phyloP scores from a whole-genome alignment of 2,329 filamentous ascomycete genomes.

The Alternaria incomplexa region DNA sequence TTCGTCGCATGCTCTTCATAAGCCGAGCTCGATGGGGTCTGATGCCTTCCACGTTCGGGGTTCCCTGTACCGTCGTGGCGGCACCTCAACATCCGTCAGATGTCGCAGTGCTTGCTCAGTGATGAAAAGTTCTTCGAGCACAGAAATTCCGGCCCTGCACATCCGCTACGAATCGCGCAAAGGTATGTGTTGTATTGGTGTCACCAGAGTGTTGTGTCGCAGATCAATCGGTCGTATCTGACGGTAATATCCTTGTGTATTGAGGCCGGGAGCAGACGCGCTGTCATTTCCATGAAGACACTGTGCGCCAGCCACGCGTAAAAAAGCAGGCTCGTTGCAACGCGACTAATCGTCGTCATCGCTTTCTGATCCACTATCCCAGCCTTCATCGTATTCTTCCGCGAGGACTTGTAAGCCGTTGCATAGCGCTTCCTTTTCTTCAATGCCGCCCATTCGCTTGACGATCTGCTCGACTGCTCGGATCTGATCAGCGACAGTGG shows the following conservation, averaged over 20 bases:
- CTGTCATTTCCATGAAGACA: not conserved
- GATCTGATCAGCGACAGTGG: constrained; percentile 72
- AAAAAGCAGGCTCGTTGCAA: not conserved
- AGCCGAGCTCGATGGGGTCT: not conserved
- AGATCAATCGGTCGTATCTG: not conserved
- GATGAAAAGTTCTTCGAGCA: not conserved
- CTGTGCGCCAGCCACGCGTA: not conserved
- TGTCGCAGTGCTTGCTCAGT: not conserved
- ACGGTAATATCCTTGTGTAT: not conserved
- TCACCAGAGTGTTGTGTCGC: not conserved
- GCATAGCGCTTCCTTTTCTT: constrained; percentile 82
- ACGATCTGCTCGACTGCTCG: constrained; percentile 70
- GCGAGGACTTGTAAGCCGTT: constrained; percentile 83
- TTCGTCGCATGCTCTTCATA: not conserved
- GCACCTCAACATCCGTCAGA: not conserved
- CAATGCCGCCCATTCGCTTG: constrained; percentile 67
- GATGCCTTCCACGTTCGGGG: not conserved
- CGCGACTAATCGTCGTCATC: constrained; percentile 65
- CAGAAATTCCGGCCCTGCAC: not conserved
- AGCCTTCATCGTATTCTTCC: constrained; percentile 88
- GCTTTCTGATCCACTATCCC: constrained; percentile 72
- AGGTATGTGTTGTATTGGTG: not conserved
- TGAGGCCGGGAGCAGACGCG: not conserved
- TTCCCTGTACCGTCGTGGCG: not conserved
- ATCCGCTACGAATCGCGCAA: not conserved